Evolutionary conservation across 176 grass and related monocot species (phyloP), one percentile per base, ranked within the genome.

Genomic region (Oryza meyeriana): DNA sequence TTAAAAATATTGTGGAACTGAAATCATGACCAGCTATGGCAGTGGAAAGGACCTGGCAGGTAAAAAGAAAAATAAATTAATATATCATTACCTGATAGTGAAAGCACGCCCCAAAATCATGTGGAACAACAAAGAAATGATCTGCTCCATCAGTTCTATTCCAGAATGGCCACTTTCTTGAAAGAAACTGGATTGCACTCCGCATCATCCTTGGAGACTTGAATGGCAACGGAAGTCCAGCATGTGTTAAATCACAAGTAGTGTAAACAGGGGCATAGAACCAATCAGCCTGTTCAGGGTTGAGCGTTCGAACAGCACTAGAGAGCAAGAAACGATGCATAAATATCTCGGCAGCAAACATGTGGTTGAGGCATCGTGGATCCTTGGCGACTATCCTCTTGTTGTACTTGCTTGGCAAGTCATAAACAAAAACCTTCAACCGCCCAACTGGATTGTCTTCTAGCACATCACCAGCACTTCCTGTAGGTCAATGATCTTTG

Each of bases 341-440:
- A 84, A 93, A 93, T 83, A 96, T 96, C 80, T 93, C 94, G 3
- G 94, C 90, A 14, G 94, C 94, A 73, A 96, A 96, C 90, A 96
- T 93, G 80, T 96, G 94, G 34, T 81, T 93, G 72, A 96, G 84
- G 77, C 94, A 93, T 77, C 88, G 79, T 18, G 85, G 88, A 71
- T 96, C 94, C 72, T 92, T 92, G 40, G 76, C 70, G 32, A 91
- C 85, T 66, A 89, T 90, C 82, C 87, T 91, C 80, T 90, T 91
- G 80, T 96, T 96, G 83, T 96, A 96, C 78, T 96, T 96, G 83
- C 82, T 75, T 39, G 90, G 94, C 31, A 96, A 74, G 9, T 96
- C 94, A 57, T 96, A 96, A 13, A 96, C 63, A 58, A 85, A 96
- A 67, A 96, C 90, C 67, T 93, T 96, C 65, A 96, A 81, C 29